A percentile compares a stretch with the other conserved stretches of the same genome.
These are phyloP conservation scores for Trichoderma atroviride DNA, from an alignment of 2,329 filamentous ascomycete genomes.

Conservation along the genomic window DNA sequence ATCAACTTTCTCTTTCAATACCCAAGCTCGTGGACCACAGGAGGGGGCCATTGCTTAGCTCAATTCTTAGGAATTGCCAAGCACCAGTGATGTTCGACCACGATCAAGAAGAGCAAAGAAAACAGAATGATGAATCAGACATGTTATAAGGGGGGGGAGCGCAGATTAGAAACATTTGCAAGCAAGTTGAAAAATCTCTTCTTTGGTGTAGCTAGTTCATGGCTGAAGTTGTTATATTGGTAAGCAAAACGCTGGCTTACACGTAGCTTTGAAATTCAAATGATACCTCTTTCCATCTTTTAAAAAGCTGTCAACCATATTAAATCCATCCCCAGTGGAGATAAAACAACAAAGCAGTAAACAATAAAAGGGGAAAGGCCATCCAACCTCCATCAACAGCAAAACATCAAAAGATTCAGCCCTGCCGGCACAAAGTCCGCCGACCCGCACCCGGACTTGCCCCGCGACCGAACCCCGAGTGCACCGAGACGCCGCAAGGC, in stretches of 20 bases:
- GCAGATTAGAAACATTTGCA: background rate
- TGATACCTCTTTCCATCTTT: background rate
- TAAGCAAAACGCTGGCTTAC: slow-evolving; percentile 9
- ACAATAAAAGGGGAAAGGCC: background rate
- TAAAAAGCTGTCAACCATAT: background rate
- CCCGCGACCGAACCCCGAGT: slow-evolving; percentile 10
- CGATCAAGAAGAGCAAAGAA: background rate
- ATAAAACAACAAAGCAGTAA: background rate
- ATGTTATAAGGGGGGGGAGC: background rate
- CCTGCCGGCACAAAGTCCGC: slow-evolving; percentile 11
- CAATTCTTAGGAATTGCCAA: background rate
- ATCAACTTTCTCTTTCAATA: background rate
- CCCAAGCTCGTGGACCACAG: background rate
- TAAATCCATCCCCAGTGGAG: background rate
- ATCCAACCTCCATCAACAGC: background rate
- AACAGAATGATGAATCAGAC: background rate
- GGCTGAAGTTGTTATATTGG: slow-evolving; percentile 2
- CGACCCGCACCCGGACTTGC: slow-evolving; percentile 2
- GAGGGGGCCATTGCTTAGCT: background rate
- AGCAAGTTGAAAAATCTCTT: background rate
- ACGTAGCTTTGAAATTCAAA: slow-evolving; percentile 1
- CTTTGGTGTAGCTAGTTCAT: background rate
- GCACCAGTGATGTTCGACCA: background rate
- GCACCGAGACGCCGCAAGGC: background rate
- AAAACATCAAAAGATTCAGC: background rate